Evolutionary conservation across 108 stramenopile genomes (phyloP).

Genomic region (Discostella pseudostelligera): DNA sequence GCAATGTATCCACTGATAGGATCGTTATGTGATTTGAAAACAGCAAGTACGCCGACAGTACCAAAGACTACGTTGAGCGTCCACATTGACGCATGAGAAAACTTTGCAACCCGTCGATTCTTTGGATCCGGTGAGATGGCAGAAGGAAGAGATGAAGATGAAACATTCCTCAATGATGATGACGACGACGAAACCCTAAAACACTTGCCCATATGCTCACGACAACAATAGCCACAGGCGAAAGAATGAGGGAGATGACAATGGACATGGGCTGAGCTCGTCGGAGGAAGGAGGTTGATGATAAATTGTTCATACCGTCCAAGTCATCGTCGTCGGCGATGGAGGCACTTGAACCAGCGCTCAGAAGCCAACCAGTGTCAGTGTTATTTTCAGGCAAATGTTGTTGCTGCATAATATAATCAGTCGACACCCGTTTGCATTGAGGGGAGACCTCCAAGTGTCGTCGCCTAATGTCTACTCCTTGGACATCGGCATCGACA

Average conservation of each 20-base stretch:
- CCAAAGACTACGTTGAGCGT: slow-evolving; percentile 48
- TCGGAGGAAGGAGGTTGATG: slow-evolving; percentile 20
- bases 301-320: neutral
- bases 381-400: neutral
- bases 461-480: too few relatives aligned
- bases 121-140: slow-evolving; percentile 11
- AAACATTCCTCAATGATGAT: too few relatives aligned
- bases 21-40: slow-evolving; percentile 75
- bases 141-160: slow-evolving; percentile 30
- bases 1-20: slow-evolving; percentile 61
- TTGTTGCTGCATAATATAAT: too few relatives aligned
- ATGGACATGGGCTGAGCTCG: slow-evolving; percentile 19
- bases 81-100: slow-evolving; percentile 56
- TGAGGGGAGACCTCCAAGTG: too few relatives aligned
- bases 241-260: slow-evolving; percentile 18
- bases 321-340: slow-evolving; percentile 11
- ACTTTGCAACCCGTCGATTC: slow-evolving; percentile 42
- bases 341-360: slow-evolving; percentile 7
- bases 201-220: slow-evolving; percentile 44
- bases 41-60: slow-evolving; percentile 60
- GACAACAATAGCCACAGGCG: slow-evolving; percentile 29
- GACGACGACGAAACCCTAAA: slow-evolving; percentile 47
- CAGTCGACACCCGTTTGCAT: too few relatives aligned
- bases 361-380: slow-evolving; percentile 14
- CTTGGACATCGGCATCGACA: too few relatives aligned